These are phyloP conservation scores for Plasmodium gonderi DNA, from an alignment of 169 alveolate genomes.

Conservation along the genomic window DNA sequence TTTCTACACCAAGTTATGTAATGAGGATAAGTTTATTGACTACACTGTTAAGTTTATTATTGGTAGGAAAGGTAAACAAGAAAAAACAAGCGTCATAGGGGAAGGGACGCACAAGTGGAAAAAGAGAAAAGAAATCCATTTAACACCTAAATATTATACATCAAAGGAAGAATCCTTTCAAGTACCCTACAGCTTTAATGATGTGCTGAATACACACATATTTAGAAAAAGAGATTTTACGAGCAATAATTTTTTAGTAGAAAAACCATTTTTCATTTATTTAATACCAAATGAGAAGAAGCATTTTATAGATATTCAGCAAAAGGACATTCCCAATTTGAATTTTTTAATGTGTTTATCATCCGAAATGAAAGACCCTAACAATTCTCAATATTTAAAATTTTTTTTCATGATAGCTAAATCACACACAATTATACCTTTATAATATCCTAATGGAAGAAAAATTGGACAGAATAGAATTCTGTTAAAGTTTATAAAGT, in stretches of 20 bases:
- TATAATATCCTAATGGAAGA: not conserved
- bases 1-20: constrained; percentile 46
- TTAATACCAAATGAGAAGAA: constrained; percentile 71
- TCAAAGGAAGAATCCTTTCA: constrained; percentile 42
- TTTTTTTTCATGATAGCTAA: constrained; percentile 55
- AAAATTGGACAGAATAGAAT: not conserved
- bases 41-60: constrained; percentile 47
- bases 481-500: not conserved
- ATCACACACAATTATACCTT: constrained; percentile 54
- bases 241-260: constrained; percentile 63
- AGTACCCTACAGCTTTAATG: constrained; percentile 70
- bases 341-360: constrained; percentile 56
- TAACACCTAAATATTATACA: not conserved
- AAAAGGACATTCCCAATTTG: not conserved
- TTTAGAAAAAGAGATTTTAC: constrained; percentile 48
- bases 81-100: not conserved
- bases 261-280: constrained; percentile 70
- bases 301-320: constrained; percentile 15
- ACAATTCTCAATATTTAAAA: constrained; percentile 39
- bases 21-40: constrained; percentile 54
- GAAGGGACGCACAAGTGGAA: not conserved
- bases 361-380: constrained; percentile 56
- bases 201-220: constrained; percentile 58
- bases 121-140: not conserved
- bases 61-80: not conserved